Conservation (phyloP, 2,329 filamentous ascomycete genomes). For the Dothistroma septosporum region DNA sequence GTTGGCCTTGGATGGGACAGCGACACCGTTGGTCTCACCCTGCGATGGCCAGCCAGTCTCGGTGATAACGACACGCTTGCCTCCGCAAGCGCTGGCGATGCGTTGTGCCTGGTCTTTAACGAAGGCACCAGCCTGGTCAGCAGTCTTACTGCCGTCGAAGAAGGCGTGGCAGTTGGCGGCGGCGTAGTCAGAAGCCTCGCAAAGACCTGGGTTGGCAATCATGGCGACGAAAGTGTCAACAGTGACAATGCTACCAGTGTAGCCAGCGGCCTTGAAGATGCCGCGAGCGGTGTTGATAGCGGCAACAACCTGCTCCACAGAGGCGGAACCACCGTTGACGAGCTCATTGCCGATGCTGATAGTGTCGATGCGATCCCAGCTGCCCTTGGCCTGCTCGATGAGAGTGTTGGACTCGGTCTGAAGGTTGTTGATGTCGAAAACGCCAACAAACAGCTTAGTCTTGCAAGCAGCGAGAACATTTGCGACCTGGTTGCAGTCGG, state of each 20-base stretch:
- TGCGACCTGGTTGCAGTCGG: slow-evolving; percentile 69
- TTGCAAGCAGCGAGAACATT: slow-evolving; percentile 61
- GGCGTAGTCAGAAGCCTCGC: slow-evolving; percentile 69
- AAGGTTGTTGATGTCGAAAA: slow-evolving; percentile 61
- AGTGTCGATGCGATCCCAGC: slow-evolving; percentile 67
- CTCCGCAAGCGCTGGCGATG: slow-evolving; percentile 47
- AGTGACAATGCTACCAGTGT: slow-evolving; percentile 67
- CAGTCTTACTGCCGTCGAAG: slow-evolving; percentile 63
- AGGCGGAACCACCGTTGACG: slow-evolving; percentile 57
- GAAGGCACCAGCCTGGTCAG: slow-evolving; percentile 63
- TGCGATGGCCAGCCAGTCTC: slow-evolving; percentile 80
- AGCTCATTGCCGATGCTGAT: slow-evolving; percentile 78
- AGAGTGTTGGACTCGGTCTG: slow-evolving; percentile 58
- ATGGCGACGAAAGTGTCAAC: slow-evolving; percentile 74
- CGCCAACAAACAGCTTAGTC: slow-evolving; percentile 69
- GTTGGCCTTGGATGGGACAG: slow-evolving; percentile 64
- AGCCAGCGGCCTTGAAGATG: slow-evolving; percentile 60
- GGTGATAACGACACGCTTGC: slow-evolving; percentile 67
- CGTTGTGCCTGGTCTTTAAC: slow-evolving; percentile 53
- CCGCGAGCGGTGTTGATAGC: slow-evolving; percentile 57
- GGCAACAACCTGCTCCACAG: slow-evolving; percentile 51
- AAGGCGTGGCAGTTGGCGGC: slow-evolving; percentile 81
- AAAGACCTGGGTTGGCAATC: slow-evolving; percentile 68
- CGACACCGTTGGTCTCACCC: slow-evolving; percentile 61
- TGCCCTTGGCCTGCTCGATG: slow-evolving; percentile 54